A percentile compares a stretch with the other conserved stretches of the same genome.
These are phyloP conservation scores for Asterochloris erici DNA, from an alignment of 139 green algal genomes.

Conservation along the genomic window DNA sequence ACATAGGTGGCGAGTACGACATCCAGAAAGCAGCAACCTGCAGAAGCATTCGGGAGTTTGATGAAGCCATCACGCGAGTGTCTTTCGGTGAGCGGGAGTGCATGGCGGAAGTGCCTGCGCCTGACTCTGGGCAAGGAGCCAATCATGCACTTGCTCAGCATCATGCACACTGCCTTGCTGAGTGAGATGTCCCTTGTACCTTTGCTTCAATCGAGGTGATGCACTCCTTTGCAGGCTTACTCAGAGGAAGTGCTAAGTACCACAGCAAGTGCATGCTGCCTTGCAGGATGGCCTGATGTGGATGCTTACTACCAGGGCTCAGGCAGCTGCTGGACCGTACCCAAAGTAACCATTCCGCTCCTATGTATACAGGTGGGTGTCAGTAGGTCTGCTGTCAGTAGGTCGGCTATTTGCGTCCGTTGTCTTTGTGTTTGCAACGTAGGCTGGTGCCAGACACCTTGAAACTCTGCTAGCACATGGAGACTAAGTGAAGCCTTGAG, in stretches of 20 bases:
- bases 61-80: slow-evolving; percentile 76
- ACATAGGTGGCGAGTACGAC: slow-evolving; percentile 28
- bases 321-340: slow-evolving; percentile 42
- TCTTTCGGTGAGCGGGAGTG: slow-evolving; percentile 37
- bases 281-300: slow-evolving; percentile 64
- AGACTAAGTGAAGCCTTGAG: background rate
- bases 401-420: background rate
- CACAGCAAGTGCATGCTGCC: background rate
- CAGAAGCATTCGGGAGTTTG: slow-evolving; percentile 77
- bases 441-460: background rate
- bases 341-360: slow-evolving; percentile 56
- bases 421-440: background rate
- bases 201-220: too few relatives aligned
- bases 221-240: too few relatives aligned
- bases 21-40: slow-evolving; percentile 36
- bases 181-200: too few relatives aligned
- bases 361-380: slow-evolving; percentile 59
- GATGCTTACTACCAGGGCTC: slow-evolving; percentile 82
- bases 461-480: background rate
- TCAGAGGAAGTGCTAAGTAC: background rate
- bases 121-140: background rate
- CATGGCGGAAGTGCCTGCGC: background rate
- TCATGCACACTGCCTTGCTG: background rate
- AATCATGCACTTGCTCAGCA: background rate
- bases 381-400: too few relatives aligned